phyloP scores from a whole-genome alignment of 345 rosid genomes.

The Garcia nutans region DNA sequence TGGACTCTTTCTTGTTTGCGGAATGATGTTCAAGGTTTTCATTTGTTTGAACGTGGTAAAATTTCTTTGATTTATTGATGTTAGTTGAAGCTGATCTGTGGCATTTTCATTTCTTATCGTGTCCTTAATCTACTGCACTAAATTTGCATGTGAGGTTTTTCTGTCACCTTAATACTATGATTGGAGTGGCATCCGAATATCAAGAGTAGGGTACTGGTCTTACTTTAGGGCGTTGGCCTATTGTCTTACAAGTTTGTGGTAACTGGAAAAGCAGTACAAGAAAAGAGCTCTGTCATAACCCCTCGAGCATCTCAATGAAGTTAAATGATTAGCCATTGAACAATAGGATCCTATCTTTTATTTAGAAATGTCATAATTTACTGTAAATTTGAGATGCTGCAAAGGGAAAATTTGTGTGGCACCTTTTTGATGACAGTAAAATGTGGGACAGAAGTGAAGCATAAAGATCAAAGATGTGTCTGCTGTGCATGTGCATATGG shows the following conservation, averaged over 20 bases:
- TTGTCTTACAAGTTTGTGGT: conserved; percentile 10
- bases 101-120: conserved; percentile 17
- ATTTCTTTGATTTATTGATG: conserved; percentile 9
- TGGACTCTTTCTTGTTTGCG: background rate
- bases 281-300: background rate
- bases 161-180: conserved; percentile 4
- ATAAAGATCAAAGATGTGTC: conserved; percentile 12
- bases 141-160: conserved; percentile 21
- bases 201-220: conserved; percentile 11
- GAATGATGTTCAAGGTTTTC: background rate
- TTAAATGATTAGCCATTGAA: too few relatives aligned
- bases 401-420: conserved; percentile 9
- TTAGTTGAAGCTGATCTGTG: conserved; percentile 7
- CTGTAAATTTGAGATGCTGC: conserved; percentile 11
- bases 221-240: conserved; percentile 12
- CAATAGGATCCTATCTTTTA: too few relatives aligned
- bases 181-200: conserved; percentile 24
- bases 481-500: conserved; percentile 24
- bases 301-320: too few relatives aligned
- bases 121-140: conserved; percentile 7
- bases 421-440: conserved; percentile 17
- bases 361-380: conserved; percentile 1
- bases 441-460: conserved; percentile 1
- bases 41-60: conserved; percentile 5
- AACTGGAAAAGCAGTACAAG: background rate